phyloP scores from a whole-genome alignment of 768 basidiomycete genomes.

The Cystofilobasidium ferigula region DNA sequence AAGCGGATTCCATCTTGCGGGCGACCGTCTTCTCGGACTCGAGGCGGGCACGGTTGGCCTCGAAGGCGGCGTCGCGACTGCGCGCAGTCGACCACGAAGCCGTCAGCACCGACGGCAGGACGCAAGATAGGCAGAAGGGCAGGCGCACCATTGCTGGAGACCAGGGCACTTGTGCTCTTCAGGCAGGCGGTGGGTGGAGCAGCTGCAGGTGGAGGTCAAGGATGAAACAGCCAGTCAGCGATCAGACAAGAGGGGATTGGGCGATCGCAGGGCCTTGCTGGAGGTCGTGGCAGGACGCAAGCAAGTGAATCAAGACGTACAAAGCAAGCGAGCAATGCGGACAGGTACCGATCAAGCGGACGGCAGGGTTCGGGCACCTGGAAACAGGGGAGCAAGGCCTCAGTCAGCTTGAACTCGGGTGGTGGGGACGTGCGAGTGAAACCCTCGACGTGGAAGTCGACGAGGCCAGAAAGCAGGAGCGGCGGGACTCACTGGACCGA shows the following conservation, averaged over 20 bases:
- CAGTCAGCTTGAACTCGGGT: background rate
- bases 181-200: slow-evolving; percentile 22
- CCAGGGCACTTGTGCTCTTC: slow-evolving; percentile 20
- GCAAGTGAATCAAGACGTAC: no score
- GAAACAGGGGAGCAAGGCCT: background rate
- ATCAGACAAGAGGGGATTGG: no score
- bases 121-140: background rate
- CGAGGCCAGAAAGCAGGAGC: background rate
- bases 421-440: background rate
- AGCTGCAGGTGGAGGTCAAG: no score
- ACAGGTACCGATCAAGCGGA: slow-evolving; percentile 22
- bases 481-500: slow-evolving; percentile 21
- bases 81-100: no score
- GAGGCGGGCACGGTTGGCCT: slow-evolving; percentile 24
- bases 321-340: slow-evolving; percentile 20
- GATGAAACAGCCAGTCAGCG: background rate
- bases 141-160: slow-evolving; percentile 19
- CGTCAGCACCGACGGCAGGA: no score
- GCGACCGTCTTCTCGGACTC: slow-evolving; percentile 20
- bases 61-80: slow-evolving; percentile 26
- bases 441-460: background rate
- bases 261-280: background rate
- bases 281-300: no score
- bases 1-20: slow-evolving; percentile 18
- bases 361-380: slow-evolving; percentile 24